Evolutionary conservation across 2,329 filamentous ascomycete genomes (phyloP), one percentile per base, ranked within the genome.

Genomic region (Clonostachys chloroleuca): DNA sequence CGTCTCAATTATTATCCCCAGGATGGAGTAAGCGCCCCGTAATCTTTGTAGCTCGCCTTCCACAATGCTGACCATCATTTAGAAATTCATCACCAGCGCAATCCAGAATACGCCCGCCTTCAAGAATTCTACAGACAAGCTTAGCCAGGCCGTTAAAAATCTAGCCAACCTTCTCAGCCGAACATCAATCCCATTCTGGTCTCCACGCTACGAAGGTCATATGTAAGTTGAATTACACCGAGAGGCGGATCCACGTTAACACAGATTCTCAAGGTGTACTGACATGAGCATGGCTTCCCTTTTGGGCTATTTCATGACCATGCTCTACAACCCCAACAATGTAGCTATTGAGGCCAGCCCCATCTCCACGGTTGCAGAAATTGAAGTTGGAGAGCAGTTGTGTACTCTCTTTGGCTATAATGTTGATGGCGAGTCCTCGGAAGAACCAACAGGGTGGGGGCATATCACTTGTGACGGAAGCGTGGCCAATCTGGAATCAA

Each of bases 251-350:
- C 24, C 9, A 30, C 9, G 24, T 30, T 30, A 30, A 30, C 24
- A 30, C 24, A 10, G 3, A 35, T 40, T 4, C 48, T 41, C 18
- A 46, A 56, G 55, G 52, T 60, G 59, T 44, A 68, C 63, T 17
- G 65, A 74, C 47, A 43, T 72, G 54, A 65, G 57, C 42, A 73
- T 73, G 66, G 58, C 71, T 0, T 61, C 65, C 2, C 45, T 74
- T 4, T 58, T 74, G 4, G 72, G 72, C 1, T 74, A 74, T 52
- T 69, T 74, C 30, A 72, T 71, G 61, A 72, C 71, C 0, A 75
- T 75, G 72, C 34, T 76, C 20, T 75, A 74, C 49, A 75, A 76
- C 43, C 71, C 72, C 0, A 77, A 76, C 58, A 76, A 75, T 35
- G 67, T 75, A 2, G 60, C 70, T 2, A 53, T 72, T 0, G 73